These are phyloP conservation scores for Chrysanthemum seticuspe DNA, from an alignment of 129 eudicot genomes.

Conservation along the genomic window DNA sequence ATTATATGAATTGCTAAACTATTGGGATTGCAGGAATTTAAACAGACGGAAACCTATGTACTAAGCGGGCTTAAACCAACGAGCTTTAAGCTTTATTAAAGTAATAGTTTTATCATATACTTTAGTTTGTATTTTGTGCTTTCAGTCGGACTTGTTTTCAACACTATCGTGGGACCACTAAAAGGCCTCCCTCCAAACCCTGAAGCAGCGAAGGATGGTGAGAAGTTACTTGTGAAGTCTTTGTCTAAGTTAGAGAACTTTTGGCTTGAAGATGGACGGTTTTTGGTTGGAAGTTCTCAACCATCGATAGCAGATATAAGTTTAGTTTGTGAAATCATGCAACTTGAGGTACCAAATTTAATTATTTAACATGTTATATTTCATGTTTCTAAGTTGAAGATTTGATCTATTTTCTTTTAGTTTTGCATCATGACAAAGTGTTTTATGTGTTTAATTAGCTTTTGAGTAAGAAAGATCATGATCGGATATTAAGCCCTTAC, in stretches of 20 bases:
- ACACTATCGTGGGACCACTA: slow-evolving; percentile 43
- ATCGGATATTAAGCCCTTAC: slow-evolving; percentile 64
- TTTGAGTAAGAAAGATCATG: slow-evolving; percentile 46
- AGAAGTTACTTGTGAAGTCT: slow-evolving; percentile 47
- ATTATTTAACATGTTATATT: not conserved
- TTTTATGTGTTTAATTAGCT: slow-evolving; percentile 30
- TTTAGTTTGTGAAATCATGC: slow-evolving; percentile 83
- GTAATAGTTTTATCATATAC: not conserved
- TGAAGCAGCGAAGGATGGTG: slow-evolving; percentile 58
- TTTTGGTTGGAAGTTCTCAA: slow-evolving; percentile 60
- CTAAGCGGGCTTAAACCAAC: no score
- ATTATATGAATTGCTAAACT: no score
- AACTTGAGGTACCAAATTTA: slow-evolving; percentile 61
- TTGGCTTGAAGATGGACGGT: slow-evolving; percentile 73
- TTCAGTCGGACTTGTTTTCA: slow-evolving; percentile 49
- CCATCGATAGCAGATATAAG: slow-evolving; percentile 91
- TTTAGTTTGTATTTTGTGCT: not conserved
- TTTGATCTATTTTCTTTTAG: not conserved
- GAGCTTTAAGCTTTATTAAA: no score
- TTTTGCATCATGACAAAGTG: not conserved
- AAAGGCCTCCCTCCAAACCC: slow-evolving; percentile 44
- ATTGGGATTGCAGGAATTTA: no score
- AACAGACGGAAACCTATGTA: no score
- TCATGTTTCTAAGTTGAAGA: no score
- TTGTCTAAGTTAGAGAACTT: slow-evolving; percentile 55